These are phyloP conservation scores for Colletotrichum musae DNA, from an alignment of 2,329 filamentous ascomycete species.

Conservation along the genomic window DNA sequence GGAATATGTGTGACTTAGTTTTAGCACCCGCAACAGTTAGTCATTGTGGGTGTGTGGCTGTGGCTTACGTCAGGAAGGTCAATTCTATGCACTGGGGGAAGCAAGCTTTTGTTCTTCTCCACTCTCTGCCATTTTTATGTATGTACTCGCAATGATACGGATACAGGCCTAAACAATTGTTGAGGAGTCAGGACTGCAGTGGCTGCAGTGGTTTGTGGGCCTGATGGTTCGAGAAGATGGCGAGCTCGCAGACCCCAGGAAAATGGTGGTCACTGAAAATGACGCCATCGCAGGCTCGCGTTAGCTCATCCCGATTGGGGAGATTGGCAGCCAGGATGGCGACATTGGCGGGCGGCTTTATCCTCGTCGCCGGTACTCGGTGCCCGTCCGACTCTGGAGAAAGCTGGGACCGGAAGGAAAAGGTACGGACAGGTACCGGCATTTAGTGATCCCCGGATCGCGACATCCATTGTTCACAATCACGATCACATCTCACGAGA, in stretches of 20 bases:
- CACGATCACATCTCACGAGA: not conserved
- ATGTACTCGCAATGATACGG: too few species aligned
- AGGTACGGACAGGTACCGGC: conserved; percentile 27
- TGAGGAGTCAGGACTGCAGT: too few species aligned
- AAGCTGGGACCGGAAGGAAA: conserved; percentile 4
- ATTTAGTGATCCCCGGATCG: not conserved
- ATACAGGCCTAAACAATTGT: too few species aligned
- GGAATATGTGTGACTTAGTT: too few species aligned
- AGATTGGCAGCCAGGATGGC: conserved; percentile 40
- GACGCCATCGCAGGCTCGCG: conserved; percentile 40
- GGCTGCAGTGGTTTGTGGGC: too few species aligned
- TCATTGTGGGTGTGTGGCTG: too few species aligned
- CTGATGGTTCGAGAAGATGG: not conserved
- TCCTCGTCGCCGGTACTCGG: conserved; percentile 39
- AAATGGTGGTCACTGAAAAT: conserved; percentile 12
- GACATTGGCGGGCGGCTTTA: conserved; percentile 36
- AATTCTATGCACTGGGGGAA: too few species aligned
- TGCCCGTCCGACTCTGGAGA: conserved; percentile 18
- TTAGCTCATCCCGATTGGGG: conserved; percentile 41
- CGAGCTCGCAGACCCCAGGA: not conserved
- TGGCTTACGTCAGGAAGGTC: too few species aligned
- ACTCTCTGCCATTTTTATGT: too few species aligned
- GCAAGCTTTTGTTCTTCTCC: too few species aligned
- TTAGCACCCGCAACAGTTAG: too few species aligned
- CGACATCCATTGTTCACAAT: not conserved